Percentiles rank a stretch among this genome's conserved stretches.
Conservation (phyloP, 148 eudicot species). For the Vaccinium corymbosum region DNA sequence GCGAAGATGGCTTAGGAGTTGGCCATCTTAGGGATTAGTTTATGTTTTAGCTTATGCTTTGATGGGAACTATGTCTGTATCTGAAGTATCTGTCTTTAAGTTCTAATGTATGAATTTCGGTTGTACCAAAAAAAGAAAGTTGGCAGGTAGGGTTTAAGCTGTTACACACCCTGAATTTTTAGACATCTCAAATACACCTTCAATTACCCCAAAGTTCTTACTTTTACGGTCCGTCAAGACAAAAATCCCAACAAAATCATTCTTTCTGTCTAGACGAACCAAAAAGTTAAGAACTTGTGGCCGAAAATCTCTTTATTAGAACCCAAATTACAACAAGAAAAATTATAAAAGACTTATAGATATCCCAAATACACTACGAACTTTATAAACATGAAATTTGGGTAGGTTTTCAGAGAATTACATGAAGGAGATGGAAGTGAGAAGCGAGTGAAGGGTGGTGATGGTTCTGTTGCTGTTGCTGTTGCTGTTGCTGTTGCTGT, state of each 20-base stretch:
- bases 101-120: too few relatives aligned
- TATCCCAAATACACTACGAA: neutral
- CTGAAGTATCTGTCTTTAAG: too few relatives aligned
- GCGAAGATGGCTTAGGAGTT: too few relatives aligned
- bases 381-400: neutral
- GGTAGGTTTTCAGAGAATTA: slow-evolving; percentile 22
- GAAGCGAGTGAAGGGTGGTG: slow-evolving; percentile 75
- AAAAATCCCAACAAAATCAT: neutral
- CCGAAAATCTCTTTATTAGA: neutral
- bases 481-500: slow-evolving; percentile 29
- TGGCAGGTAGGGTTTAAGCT: neutral
- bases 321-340: neutral
- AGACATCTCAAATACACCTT: neutral
- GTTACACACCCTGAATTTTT: neutral
- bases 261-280: neutral
- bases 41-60: too few relatives aligned
- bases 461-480: slow-evolving; percentile 32
- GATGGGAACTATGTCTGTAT: too few relatives aligned
- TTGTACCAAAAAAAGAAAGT: too few relatives aligned
- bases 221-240: neutral
- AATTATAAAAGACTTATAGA: neutral
- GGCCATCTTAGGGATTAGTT: too few relatives aligned
- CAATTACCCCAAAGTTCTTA: neutral
- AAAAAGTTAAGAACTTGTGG: neutral
- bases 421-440: slow-evolving; percentile 75